These are phyloP conservation scores for Periconia sp. DNA, from an alignment of 2,329 filamentous ascomycete species.

Conservation along the genomic window DNA sequence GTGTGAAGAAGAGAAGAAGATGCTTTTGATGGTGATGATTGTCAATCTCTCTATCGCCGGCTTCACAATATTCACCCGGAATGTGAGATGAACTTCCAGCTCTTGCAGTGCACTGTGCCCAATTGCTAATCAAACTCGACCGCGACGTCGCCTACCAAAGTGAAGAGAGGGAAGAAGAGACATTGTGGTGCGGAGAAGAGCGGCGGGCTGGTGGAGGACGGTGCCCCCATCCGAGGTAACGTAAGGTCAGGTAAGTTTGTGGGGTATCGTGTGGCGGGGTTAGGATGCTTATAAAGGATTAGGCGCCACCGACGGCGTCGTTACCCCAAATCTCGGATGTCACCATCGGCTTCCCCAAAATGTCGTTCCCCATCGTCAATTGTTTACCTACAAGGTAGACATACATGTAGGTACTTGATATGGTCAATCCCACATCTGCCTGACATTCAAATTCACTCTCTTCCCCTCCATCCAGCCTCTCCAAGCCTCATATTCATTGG, in stretches of 20 bases:
- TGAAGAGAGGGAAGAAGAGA: too few relatives aligned
- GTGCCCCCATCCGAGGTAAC: neutral
- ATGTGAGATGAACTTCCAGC: too few relatives aligned
- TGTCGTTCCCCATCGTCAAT: neutral
- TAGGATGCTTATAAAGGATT: neutral
- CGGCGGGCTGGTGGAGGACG: neutral
- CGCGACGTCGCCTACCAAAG: too few relatives aligned
- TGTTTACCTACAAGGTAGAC: neutral
- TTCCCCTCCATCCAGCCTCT: constrained; percentile 86
- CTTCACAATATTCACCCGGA: too few relatives aligned
- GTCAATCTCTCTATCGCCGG: too few relatives aligned
- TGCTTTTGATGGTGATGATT: neutral
- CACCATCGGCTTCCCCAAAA: neutral
- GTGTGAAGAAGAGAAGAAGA: neutral
- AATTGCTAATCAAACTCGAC: too few relatives aligned
- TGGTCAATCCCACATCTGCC: constrained; percentile 71
- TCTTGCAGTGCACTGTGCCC: neutral
- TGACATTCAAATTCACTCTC: constrained; percentile 86
- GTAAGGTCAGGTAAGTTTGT: neutral
- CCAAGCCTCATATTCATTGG: constrained; percentile 64
- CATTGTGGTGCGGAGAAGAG: neutral
- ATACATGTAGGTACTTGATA: too few relatives aligned
- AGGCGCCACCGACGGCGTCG: too few relatives aligned
- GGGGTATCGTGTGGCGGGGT: neutral
- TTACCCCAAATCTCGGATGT: neutral